A percentile compares a stretch with the other conserved stretches of the same genome.
Conservation (phyloP, 1,284 basidiomycete species). For the Puccinia sorghi region DNA sequence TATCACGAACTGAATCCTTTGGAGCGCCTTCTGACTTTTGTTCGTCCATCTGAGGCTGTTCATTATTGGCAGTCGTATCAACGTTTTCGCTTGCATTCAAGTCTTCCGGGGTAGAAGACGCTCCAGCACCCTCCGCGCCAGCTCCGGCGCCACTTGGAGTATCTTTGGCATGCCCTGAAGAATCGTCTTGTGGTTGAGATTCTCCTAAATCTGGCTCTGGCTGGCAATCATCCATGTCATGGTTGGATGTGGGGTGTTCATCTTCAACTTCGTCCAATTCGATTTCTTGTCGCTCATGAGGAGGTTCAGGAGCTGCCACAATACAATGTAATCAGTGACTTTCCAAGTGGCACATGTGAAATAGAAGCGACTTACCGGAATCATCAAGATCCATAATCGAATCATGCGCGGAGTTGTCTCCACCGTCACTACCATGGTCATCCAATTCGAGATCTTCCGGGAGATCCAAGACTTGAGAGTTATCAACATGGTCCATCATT, state of each 20-base stretch:
- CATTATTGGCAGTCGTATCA: background rate
- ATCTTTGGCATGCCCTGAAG: conserved; percentile 8
- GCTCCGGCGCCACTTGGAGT: conserved; percentile 7
- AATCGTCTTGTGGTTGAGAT: background rate
- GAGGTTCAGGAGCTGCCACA: conserved; percentile 15
- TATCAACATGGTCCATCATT: conserved; percentile 50
- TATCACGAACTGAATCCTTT: background rate
- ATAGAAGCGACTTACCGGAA: conserved; percentile 22
- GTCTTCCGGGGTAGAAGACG: conserved; percentile 1
- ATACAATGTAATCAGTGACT: conserved; percentile 7
- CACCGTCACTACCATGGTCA: conserved; percentile 25
- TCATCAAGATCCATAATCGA: conserved; percentile 42
- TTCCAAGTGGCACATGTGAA: background rate
- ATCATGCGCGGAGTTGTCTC: conserved; percentile 3
- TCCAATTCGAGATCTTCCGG: conserved; percentile 46
- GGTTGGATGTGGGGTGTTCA: background rate
- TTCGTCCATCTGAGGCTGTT: conserved; percentile 5
- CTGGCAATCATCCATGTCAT: background rate
- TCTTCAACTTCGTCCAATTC: background rate
- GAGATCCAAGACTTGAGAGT: conserved; percentile 37
- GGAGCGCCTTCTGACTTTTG: background rate
- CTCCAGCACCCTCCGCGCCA: conserved; percentile 31
- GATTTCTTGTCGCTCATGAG: background rate
- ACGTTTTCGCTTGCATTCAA: background rate
- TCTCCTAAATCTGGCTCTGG: background rate